A percentile compares a stretch with the other conserved stretches of the same genome.
Evolutionary conservation across 1,284 basidiomycete species (phyloP).

Genomic region (Heterobasidion irregulare): DNA sequence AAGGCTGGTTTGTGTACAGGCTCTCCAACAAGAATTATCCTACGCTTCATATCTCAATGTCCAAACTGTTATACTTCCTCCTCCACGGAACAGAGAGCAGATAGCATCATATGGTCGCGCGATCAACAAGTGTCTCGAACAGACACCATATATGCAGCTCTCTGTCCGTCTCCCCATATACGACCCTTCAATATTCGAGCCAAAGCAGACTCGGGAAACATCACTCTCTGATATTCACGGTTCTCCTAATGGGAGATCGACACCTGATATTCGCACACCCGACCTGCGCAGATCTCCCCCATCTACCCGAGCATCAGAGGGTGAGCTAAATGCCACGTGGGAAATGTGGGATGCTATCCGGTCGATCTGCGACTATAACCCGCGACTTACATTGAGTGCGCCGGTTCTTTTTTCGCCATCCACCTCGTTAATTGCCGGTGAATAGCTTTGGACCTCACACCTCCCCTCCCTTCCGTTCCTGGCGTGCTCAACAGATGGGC

Average conservation of each 20-base stretch:
- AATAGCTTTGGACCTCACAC: constrained; percentile 83
- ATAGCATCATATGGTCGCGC: constrained; percentile 91
- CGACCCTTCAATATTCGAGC: constrained; percentile 54
- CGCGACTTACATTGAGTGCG: constrained; percentile 76
- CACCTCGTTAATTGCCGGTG: not conserved
- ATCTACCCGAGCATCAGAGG: constrained; percentile 26
- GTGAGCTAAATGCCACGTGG: constrained; percentile 82
- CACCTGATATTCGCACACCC: constrained; percentile 8
- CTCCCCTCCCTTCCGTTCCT: constrained; percentile 72
- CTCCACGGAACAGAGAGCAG: constrained; percentile 78
- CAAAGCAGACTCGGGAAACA: constrained; percentile 7
- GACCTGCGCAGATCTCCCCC: constrained; percentile 3
- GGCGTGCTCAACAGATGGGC: constrained; percentile 80
- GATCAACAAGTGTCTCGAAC: constrained; percentile 70
- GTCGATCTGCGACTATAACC: constrained; percentile 81
- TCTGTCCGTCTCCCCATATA: constrained; percentile 83
- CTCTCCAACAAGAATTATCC: constrained; percentile 87
- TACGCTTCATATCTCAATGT: constrained; percentile 93
- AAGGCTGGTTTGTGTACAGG: constrained; percentile 37
- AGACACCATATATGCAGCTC: constrained; percentile 64
- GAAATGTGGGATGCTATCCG: constrained; percentile 97
- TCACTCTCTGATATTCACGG: constrained; percentile 8
- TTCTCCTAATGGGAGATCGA: not conserved
- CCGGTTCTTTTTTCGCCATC: not conserved
- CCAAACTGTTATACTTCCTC: constrained; percentile 81